Percentiles rank a stretch among this genome's conserved stretches.
Evolutionary conservation across 2,329 filamentous ascomycete species (phyloP).

Genomic region (Tolypocladium pustulatum): DNA sequence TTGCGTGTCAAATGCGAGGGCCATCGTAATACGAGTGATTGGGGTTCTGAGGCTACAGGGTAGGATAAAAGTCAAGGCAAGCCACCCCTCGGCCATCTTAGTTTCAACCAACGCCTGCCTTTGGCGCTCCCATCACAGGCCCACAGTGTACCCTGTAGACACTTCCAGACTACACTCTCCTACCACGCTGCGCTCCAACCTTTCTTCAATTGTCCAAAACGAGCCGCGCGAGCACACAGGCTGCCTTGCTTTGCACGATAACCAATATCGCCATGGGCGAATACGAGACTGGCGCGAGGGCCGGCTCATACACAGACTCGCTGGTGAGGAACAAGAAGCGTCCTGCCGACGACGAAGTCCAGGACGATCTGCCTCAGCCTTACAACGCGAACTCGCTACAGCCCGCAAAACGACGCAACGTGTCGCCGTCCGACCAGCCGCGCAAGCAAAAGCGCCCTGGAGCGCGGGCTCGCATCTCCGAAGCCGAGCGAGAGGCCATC

Average conservation of each 20-base stretch:
- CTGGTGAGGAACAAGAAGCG: slow-evolving; percentile 15
- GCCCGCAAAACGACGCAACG: slow-evolving; percentile 46
- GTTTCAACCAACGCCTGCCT: neutral
- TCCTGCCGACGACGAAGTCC: slow-evolving; percentile 21
- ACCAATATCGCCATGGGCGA: neutral
- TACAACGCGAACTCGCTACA: slow-evolving; percentile 50
- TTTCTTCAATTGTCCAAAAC: neutral
- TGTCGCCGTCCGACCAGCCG: slow-evolving; percentile 44
- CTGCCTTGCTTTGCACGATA: neutral
- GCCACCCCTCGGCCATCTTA: neutral
- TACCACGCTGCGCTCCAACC: neutral
- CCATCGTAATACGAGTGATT: too few species aligned
- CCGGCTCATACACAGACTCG: neutral
- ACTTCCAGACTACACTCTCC: neutral
- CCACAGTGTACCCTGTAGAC: neutral
- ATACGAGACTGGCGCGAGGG: neutral
- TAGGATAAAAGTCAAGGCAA: neutral
- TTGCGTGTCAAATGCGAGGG: neutral
- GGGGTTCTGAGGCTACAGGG: neutral
- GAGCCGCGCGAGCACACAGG: neutral
- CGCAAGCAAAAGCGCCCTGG: slow-evolving; percentile 62
- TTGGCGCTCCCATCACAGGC: neutral
- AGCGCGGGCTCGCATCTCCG: slow-evolving; percentile 55
- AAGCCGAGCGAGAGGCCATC: slow-evolving; percentile 56
- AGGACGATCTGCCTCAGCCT: slow-evolving; percentile 43